phyloP scores from a whole-genome alignment of 495 filamentous ascomycete genomes.

The Lasiosphaeriaceae sp. region DNA sequence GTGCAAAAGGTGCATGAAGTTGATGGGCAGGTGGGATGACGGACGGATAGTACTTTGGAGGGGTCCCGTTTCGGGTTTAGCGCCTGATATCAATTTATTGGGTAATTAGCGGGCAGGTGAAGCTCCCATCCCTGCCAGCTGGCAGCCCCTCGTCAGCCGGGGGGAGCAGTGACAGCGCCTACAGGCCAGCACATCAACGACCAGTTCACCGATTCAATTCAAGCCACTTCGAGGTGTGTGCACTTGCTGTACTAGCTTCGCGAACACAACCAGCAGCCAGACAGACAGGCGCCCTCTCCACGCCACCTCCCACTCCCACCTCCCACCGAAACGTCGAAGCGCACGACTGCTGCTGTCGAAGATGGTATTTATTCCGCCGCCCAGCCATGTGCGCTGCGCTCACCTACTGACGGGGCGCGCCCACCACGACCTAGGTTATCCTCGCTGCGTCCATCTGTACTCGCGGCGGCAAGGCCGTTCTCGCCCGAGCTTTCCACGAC shows the following conservation, averaged over 20 bases:
- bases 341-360: background rate
- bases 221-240: too few relatives aligned
- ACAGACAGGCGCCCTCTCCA: too few relatives aligned
- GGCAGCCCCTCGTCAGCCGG: conserved; percentile 19
- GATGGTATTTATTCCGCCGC: background rate
- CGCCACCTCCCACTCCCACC: too few relatives aligned
- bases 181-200: background rate
- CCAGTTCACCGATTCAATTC: background rate
- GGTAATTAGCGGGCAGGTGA: background rate
- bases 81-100: background rate
- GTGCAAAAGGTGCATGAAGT: too few relatives aligned
- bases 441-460: conserved; percentile 99
- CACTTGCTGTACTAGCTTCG: background rate
- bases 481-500: conserved; percentile 94
- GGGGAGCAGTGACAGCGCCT: background rate
- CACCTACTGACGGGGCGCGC: background rate
- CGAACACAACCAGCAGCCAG: background rate
- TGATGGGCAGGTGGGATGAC: too few relatives aligned
- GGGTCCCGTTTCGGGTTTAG: too few relatives aligned
- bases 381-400: background rate
- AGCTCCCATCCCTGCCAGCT: conserved; percentile 15
- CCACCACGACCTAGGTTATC: conserved; percentile 59
- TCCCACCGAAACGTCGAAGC: background rate
- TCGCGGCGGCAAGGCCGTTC: conserved; percentile 92
- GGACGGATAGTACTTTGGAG: too few relatives aligned